These are phyloP conservation scores for Lactarius sp. DNA, from an alignment of 768 basidiomycete genomes.

Conservation along the genomic window DNA sequence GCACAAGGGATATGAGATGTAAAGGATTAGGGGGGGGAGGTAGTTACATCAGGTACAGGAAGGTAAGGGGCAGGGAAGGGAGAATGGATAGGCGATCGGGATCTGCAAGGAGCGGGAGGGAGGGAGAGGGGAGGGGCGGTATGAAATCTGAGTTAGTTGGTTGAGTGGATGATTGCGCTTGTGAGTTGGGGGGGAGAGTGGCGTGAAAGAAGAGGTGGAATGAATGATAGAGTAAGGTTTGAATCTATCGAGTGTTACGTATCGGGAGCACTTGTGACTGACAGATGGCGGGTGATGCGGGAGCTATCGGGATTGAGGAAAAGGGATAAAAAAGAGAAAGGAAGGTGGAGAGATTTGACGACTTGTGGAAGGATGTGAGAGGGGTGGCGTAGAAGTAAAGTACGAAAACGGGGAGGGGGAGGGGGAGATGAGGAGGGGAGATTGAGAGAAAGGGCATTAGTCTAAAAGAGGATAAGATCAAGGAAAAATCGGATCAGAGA, in stretches of 20 bases:
- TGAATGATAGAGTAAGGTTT: slow-evolving; percentile 9
- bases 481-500: slow-evolving; percentile 20
- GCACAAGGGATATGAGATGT: neutral
- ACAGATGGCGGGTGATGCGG: slow-evolving; percentile 3
- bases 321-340: neutral
- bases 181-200: neutral
- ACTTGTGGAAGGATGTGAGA: neutral
- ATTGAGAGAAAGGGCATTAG: slow-evolving; percentile 8
- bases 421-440: neutral
- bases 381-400: neutral
- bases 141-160: neutral
- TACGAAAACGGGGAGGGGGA: neutral
- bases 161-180: neutral
- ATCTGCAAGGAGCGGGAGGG: slow-evolving; percentile 10
- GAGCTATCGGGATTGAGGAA: neutral
- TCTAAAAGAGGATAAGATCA: slow-evolving; percentile 23
- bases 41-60: slow-evolving; percentile 5
- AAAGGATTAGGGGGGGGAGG: neutral
- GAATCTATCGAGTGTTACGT: slow-evolving; percentile 2
- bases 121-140: neutral
- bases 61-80: neutral
- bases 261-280: neutral
- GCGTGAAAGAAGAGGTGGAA: neutral
- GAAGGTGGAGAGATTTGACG: neutral
- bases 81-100: neutral